Base-by-base conservation (phyloP, 805 yeast species). In the Brettanomyces custersianus region DNA sequence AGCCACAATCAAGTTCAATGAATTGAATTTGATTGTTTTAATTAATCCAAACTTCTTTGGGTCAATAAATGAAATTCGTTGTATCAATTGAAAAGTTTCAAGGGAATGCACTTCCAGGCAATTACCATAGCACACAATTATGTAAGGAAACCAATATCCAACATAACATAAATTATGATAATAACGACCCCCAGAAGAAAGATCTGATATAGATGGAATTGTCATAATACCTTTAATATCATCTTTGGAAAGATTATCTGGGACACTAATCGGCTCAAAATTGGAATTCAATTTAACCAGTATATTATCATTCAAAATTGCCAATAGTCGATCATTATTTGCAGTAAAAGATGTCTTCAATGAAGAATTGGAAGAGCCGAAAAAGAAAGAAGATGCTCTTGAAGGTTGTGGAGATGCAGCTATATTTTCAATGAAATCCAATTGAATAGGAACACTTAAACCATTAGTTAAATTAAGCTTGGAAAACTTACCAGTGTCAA, bases 101-200 rank as follows among this genome's bases (percentile, higher is more conserved):
- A 64, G 47, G 40, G 63, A 66, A 20, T 65, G 45, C 2, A 71
- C 40, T 33, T 64, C 66, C 1, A 72, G 40, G 4, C 52, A 43
- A 24, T 49, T 49, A 8, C 52, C 45, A 20, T 54, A 44, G 1
- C 51, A 42, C 5, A 58, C 34, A 4, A 68, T 34, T 11, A 68
- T 39, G 40, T 65, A 69, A 0, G 74, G 74, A 34, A 63, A 61
- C 52, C 55, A 51, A 40, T 49, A 60, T 21, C 46, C 52, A 12
- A 63, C 43, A 35, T 39, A 38, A 20, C 47, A 42, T 8, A 67
- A 45, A 31, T 43, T 47, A 27, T 18, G 3, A 16, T 35, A 4
- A n/a, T 17, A 18, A 29, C 25, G 23, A 28, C 40, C 51, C 10
- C 55, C 55, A 33, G 35, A 21, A 4, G 32, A 29, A 10, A 31